These are phyloP conservation scores for Epichloe glyceriae DNA, from an alignment of 2,329 filamentous ascomycete genomes.

Conservation along the genomic window DNA sequence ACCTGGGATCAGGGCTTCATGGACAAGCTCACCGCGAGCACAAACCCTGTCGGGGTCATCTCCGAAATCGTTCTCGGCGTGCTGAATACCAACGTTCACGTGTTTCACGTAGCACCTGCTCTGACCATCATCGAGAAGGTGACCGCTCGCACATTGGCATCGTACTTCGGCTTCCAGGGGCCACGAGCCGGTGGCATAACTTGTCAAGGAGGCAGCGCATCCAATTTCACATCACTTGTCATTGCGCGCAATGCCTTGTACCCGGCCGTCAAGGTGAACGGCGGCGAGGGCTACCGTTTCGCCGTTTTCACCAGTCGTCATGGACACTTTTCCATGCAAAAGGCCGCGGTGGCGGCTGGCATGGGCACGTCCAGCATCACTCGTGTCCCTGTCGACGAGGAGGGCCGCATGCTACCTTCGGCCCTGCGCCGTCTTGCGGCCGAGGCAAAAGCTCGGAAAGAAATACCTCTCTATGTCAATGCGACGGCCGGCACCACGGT, in stretches of 20 bases:
- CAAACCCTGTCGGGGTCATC: constrained; percentile 74
- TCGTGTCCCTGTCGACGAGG: constrained; percentile 56
- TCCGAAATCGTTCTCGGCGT: constrained; percentile 73
- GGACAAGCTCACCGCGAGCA: constrained; percentile 86
- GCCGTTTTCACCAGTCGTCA: constrained; percentile 78
- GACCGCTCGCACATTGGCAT: constrained; percentile 58
- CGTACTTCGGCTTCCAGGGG: constrained; percentile 61
- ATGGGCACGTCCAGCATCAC: constrained; percentile 64
- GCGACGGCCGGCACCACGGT: constrained; percentile 91
- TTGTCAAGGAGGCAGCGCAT: constrained; percentile 68
- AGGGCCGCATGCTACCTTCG: constrained; percentile 56
- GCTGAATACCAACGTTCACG: constrained; percentile 86
- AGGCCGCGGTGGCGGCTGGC: constrained; percentile 77
- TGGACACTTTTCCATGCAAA: constrained; percentile 87
- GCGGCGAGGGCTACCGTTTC: constrained; percentile 55
- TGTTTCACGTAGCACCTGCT: constrained; percentile 84
- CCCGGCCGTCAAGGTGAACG: constrained; percentile 60
- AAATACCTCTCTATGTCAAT: constrained; percentile 86
- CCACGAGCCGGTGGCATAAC: constrained; percentile 59
- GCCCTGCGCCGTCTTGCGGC: constrained; percentile 50
- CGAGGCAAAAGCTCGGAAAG: constrained; percentile 50
- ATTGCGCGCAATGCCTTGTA: constrained; percentile 77
- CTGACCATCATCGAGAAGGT: constrained; percentile 77
- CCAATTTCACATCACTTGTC: constrained; percentile 73
- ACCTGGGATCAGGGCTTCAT: constrained; percentile 97